Percentiles rank a stretch among this genome's conserved stretches.
Conservation (phyloP, 306 rosid genomes). For the Erythrophleum fordii region DNA sequence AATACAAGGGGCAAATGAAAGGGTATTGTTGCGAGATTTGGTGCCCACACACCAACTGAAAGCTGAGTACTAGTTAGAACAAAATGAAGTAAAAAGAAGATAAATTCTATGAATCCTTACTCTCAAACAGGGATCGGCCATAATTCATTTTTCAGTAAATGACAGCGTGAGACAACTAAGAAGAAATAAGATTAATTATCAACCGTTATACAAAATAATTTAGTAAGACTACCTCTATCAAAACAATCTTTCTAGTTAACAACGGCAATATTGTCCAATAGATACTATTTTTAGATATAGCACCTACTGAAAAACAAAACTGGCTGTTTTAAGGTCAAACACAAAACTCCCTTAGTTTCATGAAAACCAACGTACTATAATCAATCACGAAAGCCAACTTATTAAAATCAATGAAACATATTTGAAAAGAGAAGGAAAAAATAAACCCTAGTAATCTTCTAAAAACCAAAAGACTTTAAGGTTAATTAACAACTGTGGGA, state of each 20-base stretch:
- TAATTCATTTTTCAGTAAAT: not conserved
- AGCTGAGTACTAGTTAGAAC: not conserved
- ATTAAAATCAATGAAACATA: not conserved
- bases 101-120: slow-evolving; percentile 17
- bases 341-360: not conserved
- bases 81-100: not conserved
- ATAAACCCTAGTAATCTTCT: not conserved
- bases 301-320: not conserved
- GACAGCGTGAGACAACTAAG: slow-evolving; percentile 8
- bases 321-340: not conserved
- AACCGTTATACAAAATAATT: slow-evolving; percentile 2
- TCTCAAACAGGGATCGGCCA: not conserved
- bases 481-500: not conserved
- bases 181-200: not conserved
- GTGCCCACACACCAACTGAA: slow-evolving; percentile 7
- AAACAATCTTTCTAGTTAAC: not conserved
- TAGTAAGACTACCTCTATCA: not conserved
- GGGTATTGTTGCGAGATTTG: slow-evolving; percentile 13
- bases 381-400: not conserved
- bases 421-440: not conserved
- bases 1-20: slow-evolving; percentile 23
- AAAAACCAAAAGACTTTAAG: not conserved
- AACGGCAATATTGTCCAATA: not conserved
- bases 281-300: not conserved
- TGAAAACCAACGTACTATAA: not conserved